Conservation (phyloP, 2,329 filamentous ascomycete species). For the Xylaria sp. region DNA sequence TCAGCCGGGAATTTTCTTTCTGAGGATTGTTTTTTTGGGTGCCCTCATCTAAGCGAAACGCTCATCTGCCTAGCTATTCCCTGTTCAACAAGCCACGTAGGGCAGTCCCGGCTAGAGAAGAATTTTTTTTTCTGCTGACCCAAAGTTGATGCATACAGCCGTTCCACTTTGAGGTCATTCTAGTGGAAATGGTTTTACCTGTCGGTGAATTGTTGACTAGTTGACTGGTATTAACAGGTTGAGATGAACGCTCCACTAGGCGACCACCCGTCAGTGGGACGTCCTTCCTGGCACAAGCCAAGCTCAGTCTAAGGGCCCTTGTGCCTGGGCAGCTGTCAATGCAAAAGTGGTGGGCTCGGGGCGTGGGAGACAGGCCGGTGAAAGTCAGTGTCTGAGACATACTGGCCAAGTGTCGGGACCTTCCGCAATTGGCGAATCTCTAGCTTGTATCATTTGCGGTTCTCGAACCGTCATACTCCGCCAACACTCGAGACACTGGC, state of each 20-base stretch:
- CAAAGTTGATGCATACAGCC: constrained; percentile 26
- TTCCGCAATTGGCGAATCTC: constrained; percentile 46
- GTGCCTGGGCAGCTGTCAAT: constrained; percentile 43
- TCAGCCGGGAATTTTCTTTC: constrained; percentile 39
- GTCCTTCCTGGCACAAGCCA: constrained; percentile 14
- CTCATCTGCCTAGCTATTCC: constrained; percentile 29
- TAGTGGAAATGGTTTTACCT: constrained; percentile 31
- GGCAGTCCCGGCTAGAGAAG: constrained; percentile 30
- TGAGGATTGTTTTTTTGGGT: constrained; percentile 13
- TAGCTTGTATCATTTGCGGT: constrained; percentile 35
- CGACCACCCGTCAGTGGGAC: constrained; percentile 22
- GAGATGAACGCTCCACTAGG: constrained; percentile 11
- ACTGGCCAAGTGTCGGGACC: constrained; percentile 41
- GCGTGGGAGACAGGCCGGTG: constrained; percentile 39
- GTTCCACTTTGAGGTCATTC: constrained; percentile 24
- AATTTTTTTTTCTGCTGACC: constrained; percentile 21
- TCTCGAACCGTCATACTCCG: constrained; percentile 19
- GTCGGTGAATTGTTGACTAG: constrained; percentile 19
- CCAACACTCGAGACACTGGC: constrained; percentile 39
- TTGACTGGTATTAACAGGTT: constrained; percentile 28
- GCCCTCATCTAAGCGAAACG: constrained; percentile 37
- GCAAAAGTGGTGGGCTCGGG: constrained; percentile 40
- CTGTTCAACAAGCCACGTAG: constrained; percentile 41
- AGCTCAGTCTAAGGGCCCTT: constrained; percentile 29
- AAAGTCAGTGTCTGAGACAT: constrained; percentile 37